Evolutionary conservation across 805 yeast genomes (phyloP).

Genomic region (Hanseniaspora hatyaiensis): DNA sequence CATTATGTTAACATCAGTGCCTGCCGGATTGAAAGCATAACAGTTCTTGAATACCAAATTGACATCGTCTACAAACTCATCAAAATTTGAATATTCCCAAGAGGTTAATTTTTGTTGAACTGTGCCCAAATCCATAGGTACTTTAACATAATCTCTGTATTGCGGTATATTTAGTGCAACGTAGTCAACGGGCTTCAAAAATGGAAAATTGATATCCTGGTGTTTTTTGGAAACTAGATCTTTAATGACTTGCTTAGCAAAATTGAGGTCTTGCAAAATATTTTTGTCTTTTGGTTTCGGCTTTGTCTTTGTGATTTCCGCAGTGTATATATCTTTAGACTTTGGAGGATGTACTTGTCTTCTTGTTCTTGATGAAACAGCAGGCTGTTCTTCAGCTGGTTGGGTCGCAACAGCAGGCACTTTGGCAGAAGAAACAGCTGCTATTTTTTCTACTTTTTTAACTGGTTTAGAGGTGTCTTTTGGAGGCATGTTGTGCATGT

Average conservation of each 20-base stretch:
- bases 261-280: constrained; percentile 77
- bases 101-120: constrained; percentile 67
- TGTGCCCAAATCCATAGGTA: constrained; percentile 92
- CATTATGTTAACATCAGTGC: constrained; percentile 92
- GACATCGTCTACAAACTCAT: constrained; percentile 74
- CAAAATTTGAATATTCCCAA: constrained; percentile 80
- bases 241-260: constrained; percentile 67
- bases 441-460: constrained; percentile 16
- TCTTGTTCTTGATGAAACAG: constrained; percentile 79
- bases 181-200: constrained; percentile 87
- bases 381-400: too few species aligned
- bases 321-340: constrained; percentile 76
- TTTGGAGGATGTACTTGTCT: constrained; percentile 94
- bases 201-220: constrained; percentile 77
- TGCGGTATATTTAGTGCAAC: constrained; percentile 87
- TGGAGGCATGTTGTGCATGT: constrained; percentile 82
- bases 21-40: constrained; percentile 86
- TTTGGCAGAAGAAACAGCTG: constrained; percentile 10
- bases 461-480: constrained; percentile 31
- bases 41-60: constrained; percentile 79
- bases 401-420: constrained; percentile 18
- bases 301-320: constrained; percentile 41
- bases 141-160: constrained; percentile 71
- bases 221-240: constrained; percentile 77
- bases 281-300: constrained; percentile 79